A percentile compares a stretch with the other conserved stretches of the same genome.
Evolutionary conservation across 1,284 basidiomycete genomes (phyloP).

Genomic region (Trichosporon inkin): DNA sequence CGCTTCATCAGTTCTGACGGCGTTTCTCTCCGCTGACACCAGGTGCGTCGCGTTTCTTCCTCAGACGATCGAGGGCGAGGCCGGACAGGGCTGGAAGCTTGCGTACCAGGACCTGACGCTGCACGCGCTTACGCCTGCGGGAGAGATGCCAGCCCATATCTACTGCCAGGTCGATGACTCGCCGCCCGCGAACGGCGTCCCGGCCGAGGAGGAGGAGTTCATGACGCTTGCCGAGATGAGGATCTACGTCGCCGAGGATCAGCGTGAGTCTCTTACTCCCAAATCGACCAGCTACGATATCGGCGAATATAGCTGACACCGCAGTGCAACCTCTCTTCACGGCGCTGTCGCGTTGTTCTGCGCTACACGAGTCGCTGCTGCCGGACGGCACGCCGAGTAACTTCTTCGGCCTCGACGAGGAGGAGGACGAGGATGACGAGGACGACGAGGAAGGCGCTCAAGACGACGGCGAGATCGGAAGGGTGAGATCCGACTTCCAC

Average conservation of each 20-base stretch:
- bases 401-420: slow-evolving; percentile 38
- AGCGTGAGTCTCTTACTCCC: slow-evolving; percentile 57
- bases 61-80: slow-evolving; percentile 20
- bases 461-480: slow-evolving; percentile 57
- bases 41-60: slow-evolving; percentile 67
- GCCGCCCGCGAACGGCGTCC: slow-evolving; percentile 15
- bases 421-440: slow-evolving; percentile 21
- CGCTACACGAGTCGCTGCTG: slow-evolving; percentile 66
- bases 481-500: slow-evolving; percentile 87
- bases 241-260: slow-evolving; percentile 62
- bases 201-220: slow-evolving; percentile 53
- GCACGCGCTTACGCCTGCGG: slow-evolving; percentile 73
- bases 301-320: slow-evolving; percentile 5
- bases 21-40: too few species aligned
- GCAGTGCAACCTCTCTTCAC: slow-evolving; percentile 84
- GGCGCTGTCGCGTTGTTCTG: slow-evolving; percentile 79
- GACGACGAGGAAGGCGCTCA: slow-evolving; percentile 57
- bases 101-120: slow-evolving; percentile 79
- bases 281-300: too few species aligned
- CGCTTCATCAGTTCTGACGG: too few species aligned
- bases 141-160: slow-evolving; percentile 59
- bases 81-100: slow-evolving; percentile 64
- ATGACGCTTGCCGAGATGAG: slow-evolving; percentile 68
- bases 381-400: slow-evolving; percentile 56
- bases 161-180: slow-evolving; percentile 84